Evolutionary conservation across 2,329 filamentous ascomycete species (phyloP), one percentile per base, ranked within the genome.

Genomic region (Zasmidium angulare): DNA sequence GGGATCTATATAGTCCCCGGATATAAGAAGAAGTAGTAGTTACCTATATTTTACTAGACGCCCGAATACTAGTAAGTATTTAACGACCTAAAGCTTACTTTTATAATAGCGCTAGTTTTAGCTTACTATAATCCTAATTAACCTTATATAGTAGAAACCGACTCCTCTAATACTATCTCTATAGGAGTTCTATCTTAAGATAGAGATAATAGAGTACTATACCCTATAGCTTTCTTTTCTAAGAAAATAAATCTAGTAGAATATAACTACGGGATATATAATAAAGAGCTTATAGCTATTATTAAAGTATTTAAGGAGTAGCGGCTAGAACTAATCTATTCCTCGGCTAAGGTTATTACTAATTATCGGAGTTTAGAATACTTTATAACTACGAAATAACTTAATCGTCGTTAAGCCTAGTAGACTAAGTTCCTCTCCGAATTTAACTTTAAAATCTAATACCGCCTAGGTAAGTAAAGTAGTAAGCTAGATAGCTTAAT

Each of bases 201-300:
- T 7, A 3, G 40, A 4, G 12, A 36, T 36, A 12, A 2, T 14
- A 12, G 47, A n/a, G 11, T 3, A 1, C 23, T 29, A 17, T 21
- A 26, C 6, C 53, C 46, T 20, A 23, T 59, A 1, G 36, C 53
- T 12, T 65, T 55, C 50, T 55, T 56, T 12, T 63, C 47, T 20
- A 59, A 52, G 43, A 63, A 61, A 47, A 47, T 63, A 21, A 59
- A 12, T 17, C 46, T 24, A 17, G 46, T 31, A 1, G 53, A 65
- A 22, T 54, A 46, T 19, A 63, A 58, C 36, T 65, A 65, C 21
- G 29, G 60, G n/a, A 64, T 61, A 6, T 60, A 62, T 22, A 36
- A 64, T 24, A 58, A 58, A 46, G 60, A 65, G 47, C 63, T 77
- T 0, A 48, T 76, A 3, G 71, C 72, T 1, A 72, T 77, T 29